Conservation (phyloP, 257 asterid species). For the Solanum etuberosum region DNA sequence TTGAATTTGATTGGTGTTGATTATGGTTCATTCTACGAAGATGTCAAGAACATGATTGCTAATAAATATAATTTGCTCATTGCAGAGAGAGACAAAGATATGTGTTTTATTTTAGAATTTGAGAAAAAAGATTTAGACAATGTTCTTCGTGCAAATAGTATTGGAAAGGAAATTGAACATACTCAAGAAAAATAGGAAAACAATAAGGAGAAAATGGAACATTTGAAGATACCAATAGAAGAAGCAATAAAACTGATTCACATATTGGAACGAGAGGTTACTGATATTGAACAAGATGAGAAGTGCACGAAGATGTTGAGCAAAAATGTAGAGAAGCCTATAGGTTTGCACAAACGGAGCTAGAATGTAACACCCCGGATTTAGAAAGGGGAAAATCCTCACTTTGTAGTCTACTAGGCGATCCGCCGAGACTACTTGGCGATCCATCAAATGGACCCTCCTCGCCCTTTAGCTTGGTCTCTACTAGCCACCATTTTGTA, state of each 20-base stretch:
- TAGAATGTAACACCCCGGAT: too few relatives aligned
- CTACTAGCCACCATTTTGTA: too few relatives aligned
- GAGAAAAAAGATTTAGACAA: not conserved
- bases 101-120: not conserved
- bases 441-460: too few relatives aligned
- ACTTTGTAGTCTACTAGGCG: too few relatives aligned
- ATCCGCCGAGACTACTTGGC: too few relatives aligned
- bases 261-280: not conserved
- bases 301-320: too few relatives aligned
- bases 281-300: too few relatives aligned
- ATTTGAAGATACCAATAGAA: not conserved
- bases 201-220: not conserved
- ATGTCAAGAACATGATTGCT: not conserved
- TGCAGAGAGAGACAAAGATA: not conserved
- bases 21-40: not conserved
- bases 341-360: too few relatives aligned
- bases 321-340: too few relatives aligned
- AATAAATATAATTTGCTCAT: not conserved
- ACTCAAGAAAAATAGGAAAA: not conserved
- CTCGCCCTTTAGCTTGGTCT: too few relatives aligned
- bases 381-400: too few relatives aligned
- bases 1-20: not conserved
- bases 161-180: not conserved
- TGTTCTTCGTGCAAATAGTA: not conserved
- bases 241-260: not conserved